Conservation (phyloP, 495 filamentous ascomycete genomes). For the Podospora pseudocomata region DNA sequence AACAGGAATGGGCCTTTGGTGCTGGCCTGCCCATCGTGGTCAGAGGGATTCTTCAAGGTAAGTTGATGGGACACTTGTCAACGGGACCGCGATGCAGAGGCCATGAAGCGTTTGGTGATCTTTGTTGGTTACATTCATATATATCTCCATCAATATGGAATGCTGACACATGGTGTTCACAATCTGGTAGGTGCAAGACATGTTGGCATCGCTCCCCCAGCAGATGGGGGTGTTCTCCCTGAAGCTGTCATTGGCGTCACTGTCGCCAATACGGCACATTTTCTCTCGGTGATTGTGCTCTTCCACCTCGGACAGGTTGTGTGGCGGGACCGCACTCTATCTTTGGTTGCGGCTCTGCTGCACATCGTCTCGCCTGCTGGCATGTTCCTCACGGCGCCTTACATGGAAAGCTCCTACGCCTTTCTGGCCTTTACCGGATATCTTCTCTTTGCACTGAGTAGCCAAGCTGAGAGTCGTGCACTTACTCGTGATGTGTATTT, state of each 20-base stretch:
- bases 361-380: slow-evolving; percentile 86
- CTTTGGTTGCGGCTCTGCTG: slow-evolving; percentile 64
- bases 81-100: background rate
- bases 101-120: background rate
- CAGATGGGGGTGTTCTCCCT: slow-evolving; percentile 10
- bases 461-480: slow-evolving; percentile 24
- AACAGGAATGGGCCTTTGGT: slow-evolving; percentile 97
- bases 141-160: background rate
- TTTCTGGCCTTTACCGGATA: slow-evolving; percentile 71
- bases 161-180: background rate
- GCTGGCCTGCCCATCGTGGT: slow-evolving; percentile 59
- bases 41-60: slow-evolving; percentile 32
- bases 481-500: slow-evolving; percentile 42
- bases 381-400: slow-evolving; percentile 85
- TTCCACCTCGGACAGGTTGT: slow-evolving; percentile 54
- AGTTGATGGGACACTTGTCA: background rate
- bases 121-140: background rate
- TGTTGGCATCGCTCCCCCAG: slow-evolving; percentile 12
- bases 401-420: slow-evolving; percentile 75
- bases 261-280: slow-evolving; percentile 68
- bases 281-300: slow-evolving; percentile 67
- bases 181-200: slow-evolving; percentile 3
- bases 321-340: slow-evolving; percentile 44
- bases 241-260: slow-evolving; percentile 53
- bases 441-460: slow-evolving; percentile 62